Base-by-base conservation (phyloP, 2,329 filamentous ascomycete genomes). In the Didymella keratinophila region DNA sequence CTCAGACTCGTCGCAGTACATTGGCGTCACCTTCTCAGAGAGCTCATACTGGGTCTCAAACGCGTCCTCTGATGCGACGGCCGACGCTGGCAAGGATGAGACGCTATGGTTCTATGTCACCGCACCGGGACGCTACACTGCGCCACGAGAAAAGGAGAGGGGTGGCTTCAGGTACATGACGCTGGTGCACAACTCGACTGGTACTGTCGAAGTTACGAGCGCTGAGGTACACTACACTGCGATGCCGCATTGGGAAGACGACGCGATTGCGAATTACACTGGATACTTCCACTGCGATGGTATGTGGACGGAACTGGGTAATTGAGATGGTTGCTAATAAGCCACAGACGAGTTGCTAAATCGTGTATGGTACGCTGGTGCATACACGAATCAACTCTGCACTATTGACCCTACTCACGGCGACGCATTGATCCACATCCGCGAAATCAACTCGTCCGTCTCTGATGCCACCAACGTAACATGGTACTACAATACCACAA, bases 11-110 rank as follows among this genome's bases (percentile, higher is more conserved):
- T 64, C 73, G 32, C 76, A 80, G 47, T 77, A 73, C 62, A 79
- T 81, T 42, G 79, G 79, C 47, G 67, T 81, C 27, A 76, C 78
- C 2, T 81, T 77, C 54, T 74, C 75, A 2, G 79, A 80, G 51
- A 76, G 72, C 56, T 78, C 75, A 0, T 61, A 83, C 1, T 86
- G 81, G 81, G 81, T 86, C 44, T 82, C 78, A 36, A 77, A 75
- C 3, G 64, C 77, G 27, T 76, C 71, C 8, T 77, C 78, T 57
- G 83, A 84, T 67, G 80, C 79, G 1, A 83, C 80, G 0, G 76
- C 76, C 2, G 78, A 82, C 49, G 72, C 75, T 4, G 81, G 79
- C 0, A 76, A 81, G 11, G 83, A 85, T 46, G 77, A 80, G 48
- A 76, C 78, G 0, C 71, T 85, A 0, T 85, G 81, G 81, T 82